phyloP scores from a whole-genome alignment of 306 rosid genomes.

The Oxytropis ochrocephala region DNA sequence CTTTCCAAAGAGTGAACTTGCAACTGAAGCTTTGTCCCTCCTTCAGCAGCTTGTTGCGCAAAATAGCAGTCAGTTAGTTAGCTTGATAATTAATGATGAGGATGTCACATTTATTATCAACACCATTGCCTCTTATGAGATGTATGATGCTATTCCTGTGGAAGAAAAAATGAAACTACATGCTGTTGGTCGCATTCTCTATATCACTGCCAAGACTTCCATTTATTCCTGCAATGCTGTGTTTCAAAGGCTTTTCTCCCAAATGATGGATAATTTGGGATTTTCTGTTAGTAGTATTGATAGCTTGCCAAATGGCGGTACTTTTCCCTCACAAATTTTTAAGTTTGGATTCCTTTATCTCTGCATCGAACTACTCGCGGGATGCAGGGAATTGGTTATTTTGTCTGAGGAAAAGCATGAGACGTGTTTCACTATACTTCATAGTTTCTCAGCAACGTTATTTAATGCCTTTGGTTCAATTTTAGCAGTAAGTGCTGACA shows the following conservation, averaged over 20 bases:
- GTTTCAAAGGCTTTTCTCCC: conserved; percentile 53
- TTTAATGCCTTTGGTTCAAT: conserved; percentile 52
- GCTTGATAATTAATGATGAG: conserved; percentile 62
- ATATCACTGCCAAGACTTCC: conserved; percentile 47
- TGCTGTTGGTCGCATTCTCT: conserved; percentile 65
- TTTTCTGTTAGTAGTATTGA: conserved; percentile 28
- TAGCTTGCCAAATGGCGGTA: conserved; percentile 23
- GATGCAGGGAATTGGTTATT: conserved; percentile 51
- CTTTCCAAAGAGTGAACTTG: conserved; percentile 57
- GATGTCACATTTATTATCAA: conserved; percentile 56
- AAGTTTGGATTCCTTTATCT: conserved; percentile 84
- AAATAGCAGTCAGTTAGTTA: conserved; percentile 44
- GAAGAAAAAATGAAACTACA: conserved; percentile 64
- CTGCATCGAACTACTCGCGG: conserved; percentile 60
- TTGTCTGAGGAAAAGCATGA: conserved; percentile 37
- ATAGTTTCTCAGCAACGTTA: conserved; percentile 40
- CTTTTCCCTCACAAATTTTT: conserved; percentile 17
- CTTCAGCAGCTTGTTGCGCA: conserved; percentile 63
- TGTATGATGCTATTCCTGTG: conserved; percentile 42
- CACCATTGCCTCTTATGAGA: conserved; percentile 37
- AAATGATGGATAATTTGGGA: conserved; percentile 47
- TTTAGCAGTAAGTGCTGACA: conserved; percentile 32
- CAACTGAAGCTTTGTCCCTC: conserved; percentile 58
- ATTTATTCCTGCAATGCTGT: conserved; percentile 56
- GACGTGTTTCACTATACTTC: conserved; percentile 45